These are phyloP conservation scores for Trichophyton verrucosum DNA, from an alignment of 2,329 filamentous ascomycete species.

Conservation along the genomic window DNA sequence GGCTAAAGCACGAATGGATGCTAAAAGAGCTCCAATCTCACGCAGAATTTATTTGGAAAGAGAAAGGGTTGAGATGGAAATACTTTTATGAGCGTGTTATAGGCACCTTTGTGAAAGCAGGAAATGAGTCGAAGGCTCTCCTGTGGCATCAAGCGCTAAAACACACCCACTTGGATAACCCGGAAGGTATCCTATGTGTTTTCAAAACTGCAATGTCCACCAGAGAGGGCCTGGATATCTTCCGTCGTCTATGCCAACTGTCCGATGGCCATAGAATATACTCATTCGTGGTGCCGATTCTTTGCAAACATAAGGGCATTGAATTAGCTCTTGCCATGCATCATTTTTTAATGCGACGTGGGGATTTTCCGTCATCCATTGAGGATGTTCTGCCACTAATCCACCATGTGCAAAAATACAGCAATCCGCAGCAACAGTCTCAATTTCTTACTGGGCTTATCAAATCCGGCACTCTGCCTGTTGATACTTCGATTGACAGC, in stretches of 20 bases:
- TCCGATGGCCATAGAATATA: slow-evolving; percentile 33
- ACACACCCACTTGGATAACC: slow-evolving; percentile 19
- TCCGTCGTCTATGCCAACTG: slow-evolving; percentile 33
- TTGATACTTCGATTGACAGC: background rate
- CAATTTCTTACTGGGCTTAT: slow-evolving; percentile 9
- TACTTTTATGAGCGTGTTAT: slow-evolving; percentile 29
- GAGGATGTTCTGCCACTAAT: slow-evolving; percentile 32
- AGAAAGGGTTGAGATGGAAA: slow-evolving; percentile 28
- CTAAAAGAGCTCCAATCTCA: slow-evolving; percentile 26
- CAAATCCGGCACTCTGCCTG: slow-evolving; percentile 6
- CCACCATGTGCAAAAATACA: slow-evolving; percentile 26
- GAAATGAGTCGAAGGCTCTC: slow-evolving; percentile 21
- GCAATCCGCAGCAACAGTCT: slow-evolving; percentile 11
- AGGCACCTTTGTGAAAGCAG: slow-evolving; percentile 23
- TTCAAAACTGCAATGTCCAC: slow-evolving; percentile 19
- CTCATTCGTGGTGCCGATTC: slow-evolving; percentile 27
- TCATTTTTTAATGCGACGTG: slow-evolving; percentile 28
- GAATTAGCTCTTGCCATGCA: slow-evolving; percentile 37
- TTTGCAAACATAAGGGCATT: slow-evolving; percentile 28
- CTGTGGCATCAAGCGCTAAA: slow-evolving; percentile 30
- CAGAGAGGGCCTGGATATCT: slow-evolving; percentile 20
- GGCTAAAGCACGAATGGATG: slow-evolving; percentile 23
- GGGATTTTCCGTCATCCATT: slow-evolving; percentile 32
- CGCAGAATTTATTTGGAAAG: slow-evolving; percentile 29
- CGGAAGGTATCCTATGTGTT: slow-evolving; percentile 22